Base-by-base conservation (phyloP, 2,329 filamentous ascomycete species). In the Xylaria sp. region DNA sequence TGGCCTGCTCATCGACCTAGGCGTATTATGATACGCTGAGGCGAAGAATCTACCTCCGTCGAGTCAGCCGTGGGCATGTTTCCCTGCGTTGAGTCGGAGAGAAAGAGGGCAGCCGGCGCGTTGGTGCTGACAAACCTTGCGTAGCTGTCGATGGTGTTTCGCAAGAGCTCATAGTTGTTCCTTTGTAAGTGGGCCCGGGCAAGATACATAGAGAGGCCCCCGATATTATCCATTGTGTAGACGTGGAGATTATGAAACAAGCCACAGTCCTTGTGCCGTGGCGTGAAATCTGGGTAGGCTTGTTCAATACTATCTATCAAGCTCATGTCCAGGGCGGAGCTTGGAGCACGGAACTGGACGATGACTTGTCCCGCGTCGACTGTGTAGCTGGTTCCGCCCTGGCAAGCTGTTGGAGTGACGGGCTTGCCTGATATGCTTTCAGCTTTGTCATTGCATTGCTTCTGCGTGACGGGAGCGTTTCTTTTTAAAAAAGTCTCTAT, bases 361-460 rank as follows among this genome's bases (percentile, higher is more conserved):
- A 67, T n/a, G 59, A 39, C 28, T 39, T 63, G 8, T 4, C 59
- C 65, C 23, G 66, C 55, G 30, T 50, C 60, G 56, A 70, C 66
- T n/a, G 68, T 68, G 36, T 70, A 70, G 52, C 68, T 70, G 43
- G 36, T 66, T 59, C 63, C 62, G 43, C 66, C 66, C 32, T 70
- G 68, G 45, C 34, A 48, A 60, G 63, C 43, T 43, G 68, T 61
- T 48, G 63, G 63, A 34, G 41, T 61, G 43, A 65, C 60, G 13
- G 48, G 15, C 25, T 61, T 20, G 41, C 66, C 66, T 56, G 60
- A 32, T 13, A 68, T 66, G 13, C 43, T 39, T 64, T 62, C 6
- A 30, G 68, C 68, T 36, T 41, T 39, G 12, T 64, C 59, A 30
- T 66, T 52, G 63, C 68, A 70, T 59, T 70, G 46, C 45, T 68